Evolutionary conservation across 225 moss, liverwort and hornwort genomes (phyloP), one percentile per base, ranked within the genome.

Genomic region (Sphagnum tenellum): DNA sequence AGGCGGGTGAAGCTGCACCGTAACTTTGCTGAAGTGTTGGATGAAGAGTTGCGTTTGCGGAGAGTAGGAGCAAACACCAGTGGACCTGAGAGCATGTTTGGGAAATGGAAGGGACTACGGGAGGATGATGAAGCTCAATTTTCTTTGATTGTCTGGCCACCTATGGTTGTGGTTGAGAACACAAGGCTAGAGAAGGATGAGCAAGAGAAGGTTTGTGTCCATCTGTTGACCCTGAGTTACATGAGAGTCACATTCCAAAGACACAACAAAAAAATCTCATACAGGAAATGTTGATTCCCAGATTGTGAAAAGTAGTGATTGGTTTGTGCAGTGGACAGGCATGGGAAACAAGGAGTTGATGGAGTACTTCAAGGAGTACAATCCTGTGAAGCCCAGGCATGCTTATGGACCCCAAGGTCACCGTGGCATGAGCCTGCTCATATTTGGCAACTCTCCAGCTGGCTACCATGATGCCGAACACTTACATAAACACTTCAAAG

Each of bases 341-440:
- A 96, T 96, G 96, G 96, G 96, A 29, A 96, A 96, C 80, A 92
- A 90, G 72, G 96, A 96, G 82, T 77, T 96, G 46, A 64, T 92
- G 67, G 96, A 96, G 63, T 66, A 89, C 70, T 96, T 96, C 66
- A 82, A 87, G 75, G 89, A 85, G 7, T 87, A 96, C 74, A 85
- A 96, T 49, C 89, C 96, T 5, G 50, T 92, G 77, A 96, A 92
- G 82, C 92, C 96, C 45, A 86, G 96, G 67, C 96, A 96, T 68
- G 92, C 96, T 14, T 96, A 96, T 71, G 96, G 96, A 51, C 96
- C 96, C 6, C 83, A 80, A 64, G 96, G 96, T 59, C 96, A 96
- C 75, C 86, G 96, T 48, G 96, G 96, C 12, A 96, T 96, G 73
- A 96, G 96, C 72, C 63, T 96, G 68, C 81, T 96, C 56, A 83